Evolutionary conservation across 225 moss, liverwort and hornwort genomes (phyloP), one percentile per base, ranked within the genome.

Genomic region (Physcomitrium patens): DNA sequence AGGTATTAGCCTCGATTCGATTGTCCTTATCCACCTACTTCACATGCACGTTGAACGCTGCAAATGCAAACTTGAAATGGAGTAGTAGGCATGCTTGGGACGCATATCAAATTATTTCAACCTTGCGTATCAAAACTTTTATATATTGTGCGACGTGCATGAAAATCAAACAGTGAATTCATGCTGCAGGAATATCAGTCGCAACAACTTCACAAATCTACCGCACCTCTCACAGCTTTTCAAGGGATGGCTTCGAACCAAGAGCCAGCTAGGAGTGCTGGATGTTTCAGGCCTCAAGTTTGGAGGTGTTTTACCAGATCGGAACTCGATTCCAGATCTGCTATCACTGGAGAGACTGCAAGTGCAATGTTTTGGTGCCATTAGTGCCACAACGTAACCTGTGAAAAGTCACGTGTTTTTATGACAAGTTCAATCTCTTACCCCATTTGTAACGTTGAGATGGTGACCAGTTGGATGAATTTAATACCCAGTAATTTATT

Each of bases 101-200:
- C 2, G 31, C 31, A 37, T 37, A 37, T 37, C 31, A 4, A 37
- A 37, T 7, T 4, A 37, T 37, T 37, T 37, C 31, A 37, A 37
- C 31, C 31, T 37, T 37, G 31, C 7, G 31, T 37, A 7, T 37
- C 31, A n/a, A 31, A 49, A 14, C 48, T 49, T 37, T 3, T 19
- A 8, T 66, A 3, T 3, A 47, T 26, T 37, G 7, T 37, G 31
- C 31, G 16, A 9, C 15, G 17, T 10, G 10, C n/a, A 28, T 54
- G 3, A 63, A 47, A 31, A n/a, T 24, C 17, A 17, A 65, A 10
- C 20, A 20, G 28, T 20, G 8, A 43, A 18, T 63, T 43, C 0
- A 2, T 63, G 70, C 11, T 72, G 75, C 82, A 86, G 86, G 54
- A 80, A 86, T 63, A 57, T 83, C 3, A 83, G 83, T 56, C 0